phyloP scores from a whole-genome alignment of 495 filamentous ascomycete genomes.

The Paragyromitra xinjiangensis region DNA sequence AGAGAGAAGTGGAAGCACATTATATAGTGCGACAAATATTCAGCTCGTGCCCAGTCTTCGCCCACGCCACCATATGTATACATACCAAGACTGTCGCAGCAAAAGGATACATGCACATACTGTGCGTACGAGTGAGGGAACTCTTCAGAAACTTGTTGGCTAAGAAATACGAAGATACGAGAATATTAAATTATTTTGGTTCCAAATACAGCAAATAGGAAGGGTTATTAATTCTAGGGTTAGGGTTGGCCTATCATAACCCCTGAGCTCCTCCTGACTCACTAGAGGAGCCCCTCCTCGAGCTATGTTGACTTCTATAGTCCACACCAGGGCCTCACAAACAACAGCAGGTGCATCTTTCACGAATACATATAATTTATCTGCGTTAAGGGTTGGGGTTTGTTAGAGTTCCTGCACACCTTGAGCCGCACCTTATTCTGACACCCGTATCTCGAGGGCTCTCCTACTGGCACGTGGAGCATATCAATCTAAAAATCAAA shows the following conservation, averaged over 20 bases:
- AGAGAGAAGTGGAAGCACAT: not conserved
- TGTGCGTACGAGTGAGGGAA: no score
- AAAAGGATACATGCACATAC: no score
- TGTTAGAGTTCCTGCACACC: not conserved
- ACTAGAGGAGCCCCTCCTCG: no score
- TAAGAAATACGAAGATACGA: no score
- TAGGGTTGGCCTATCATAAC: not conserved
- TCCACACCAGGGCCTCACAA: not conserved
- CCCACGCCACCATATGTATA: no score
- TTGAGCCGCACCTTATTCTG: slow-evolving; percentile 35
- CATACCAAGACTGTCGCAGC: no score
- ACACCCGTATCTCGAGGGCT: not conserved
- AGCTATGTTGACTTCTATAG: no score
- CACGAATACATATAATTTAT: not conserved
- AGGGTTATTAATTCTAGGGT: not conserved
- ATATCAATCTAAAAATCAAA: not conserved
- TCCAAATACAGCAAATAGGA: no score
- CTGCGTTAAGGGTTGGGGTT: not conserved
- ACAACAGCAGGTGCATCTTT: not conserved
- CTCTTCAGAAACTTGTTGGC: no score
- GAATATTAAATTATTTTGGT: no score
- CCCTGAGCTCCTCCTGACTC: not conserved
- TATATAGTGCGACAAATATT: not conserved
- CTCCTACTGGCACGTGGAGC: not conserved
- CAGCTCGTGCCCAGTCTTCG: not conserved